Base-by-base conservation (phyloP, 148 eudicot genomes). In the Fagopyrum esculentum region DNA sequence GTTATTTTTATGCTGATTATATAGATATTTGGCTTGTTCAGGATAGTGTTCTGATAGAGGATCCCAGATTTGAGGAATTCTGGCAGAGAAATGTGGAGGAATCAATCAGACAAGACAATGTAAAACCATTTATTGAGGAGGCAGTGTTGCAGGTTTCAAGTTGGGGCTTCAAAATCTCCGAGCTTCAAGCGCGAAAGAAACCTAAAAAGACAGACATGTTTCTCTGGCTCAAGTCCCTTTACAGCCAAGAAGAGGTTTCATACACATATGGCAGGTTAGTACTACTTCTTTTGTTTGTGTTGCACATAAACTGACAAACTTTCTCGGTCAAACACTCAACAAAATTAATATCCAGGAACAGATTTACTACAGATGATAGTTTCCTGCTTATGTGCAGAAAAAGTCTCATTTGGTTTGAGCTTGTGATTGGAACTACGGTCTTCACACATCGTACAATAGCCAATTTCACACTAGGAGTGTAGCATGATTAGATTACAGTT, bases 211-310 rank as follows among this genome's bases (percentile, higher is more conserved):
- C 80, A 76, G 85, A 84, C 74, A 74, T 88, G 63, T 55, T 88
- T 5, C 46, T 19, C 66, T 82, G 91, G 94, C 80, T 90, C n/a
- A 90, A 85, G 78, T 82, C 87, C 22, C 43, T 85, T 26, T 90
- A 77, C 69, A 76, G 79, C 55, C 83, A 66, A 43, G 74, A 74
- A 59, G 84, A 83, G 69, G 94, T 75, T 89, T 87, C 44, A 85
- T 88, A 70, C 91, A 90, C 81, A 82, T 88, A 71, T 90, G 94
- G 94, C 94, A 87, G 91, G 94, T 90, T 15, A 74, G 83, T 79
- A 26, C 6, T 59, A 12, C 56, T 45, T 75, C 52, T 49, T 49
- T 49, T 49, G 52, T 12, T 49, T 12, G 40, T 35, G 40, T 2
- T 35, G 40, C 40, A 35, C 12, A 12, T 49, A 5, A 49, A 12